These are phyloP conservation scores for Botrytis porri DNA, from an alignment of 2,329 filamentous ascomycete genomes.

Conservation along the genomic window DNA sequence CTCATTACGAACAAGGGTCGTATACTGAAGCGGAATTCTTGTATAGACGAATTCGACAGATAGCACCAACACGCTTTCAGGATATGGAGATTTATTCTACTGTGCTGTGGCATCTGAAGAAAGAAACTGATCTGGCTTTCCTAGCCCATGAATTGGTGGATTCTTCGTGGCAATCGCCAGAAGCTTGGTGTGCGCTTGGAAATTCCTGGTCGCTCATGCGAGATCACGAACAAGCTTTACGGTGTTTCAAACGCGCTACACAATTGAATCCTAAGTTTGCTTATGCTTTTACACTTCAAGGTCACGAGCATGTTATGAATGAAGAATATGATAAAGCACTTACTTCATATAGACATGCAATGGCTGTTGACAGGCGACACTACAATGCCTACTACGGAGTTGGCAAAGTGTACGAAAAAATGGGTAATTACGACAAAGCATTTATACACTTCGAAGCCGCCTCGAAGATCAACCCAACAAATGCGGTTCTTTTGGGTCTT, in stretches of 20 bases:
- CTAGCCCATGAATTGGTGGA: constrained; percentile 89
- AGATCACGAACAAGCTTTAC: constrained; percentile 91
- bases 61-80: constrained; percentile 78
- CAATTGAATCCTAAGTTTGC: constrained; percentile 88
- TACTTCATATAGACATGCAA: constrained; percentile 78
- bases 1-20: constrained; percentile 84
- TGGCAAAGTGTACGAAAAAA: constrained; percentile 78
- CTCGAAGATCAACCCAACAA: constrained; percentile 86
- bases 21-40: constrained; percentile 85
- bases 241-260: constrained; percentile 91
- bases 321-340: constrained; percentile 97
- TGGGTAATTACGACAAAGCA: constrained; percentile 87
- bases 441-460: constrained; percentile 89
- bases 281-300: constrained; percentile 93
- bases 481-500: constrained; percentile 87
- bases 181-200: constrained; percentile 93
- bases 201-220: constrained; percentile 91
- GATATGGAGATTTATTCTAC: constrained; percentile 99
- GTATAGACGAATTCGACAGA: constrained; percentile 74
- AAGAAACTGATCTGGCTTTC: constrained; percentile 87
- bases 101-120: constrained; percentile 96
- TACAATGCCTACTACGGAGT: constrained; percentile 99
- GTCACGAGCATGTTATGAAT: constrained; percentile 91
- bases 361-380: constrained; percentile 81
- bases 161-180: constrained; percentile 80